These are phyloP conservation scores for Russula dissimulans DNA, from an alignment of 768 basidiomycete genomes.

Conservation along the genomic window DNA sequence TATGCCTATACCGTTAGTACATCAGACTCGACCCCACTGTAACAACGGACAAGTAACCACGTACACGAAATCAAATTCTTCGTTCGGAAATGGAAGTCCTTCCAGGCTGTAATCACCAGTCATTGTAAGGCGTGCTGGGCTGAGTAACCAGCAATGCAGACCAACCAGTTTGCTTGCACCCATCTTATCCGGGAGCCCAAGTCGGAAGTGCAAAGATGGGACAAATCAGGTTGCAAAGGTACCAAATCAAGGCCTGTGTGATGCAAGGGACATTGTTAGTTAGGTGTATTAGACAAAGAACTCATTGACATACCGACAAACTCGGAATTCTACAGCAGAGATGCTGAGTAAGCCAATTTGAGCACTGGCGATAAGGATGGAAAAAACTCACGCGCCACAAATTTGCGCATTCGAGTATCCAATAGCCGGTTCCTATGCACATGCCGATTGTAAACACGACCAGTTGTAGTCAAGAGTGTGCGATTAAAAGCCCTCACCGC, in stretches of 20 bases:
- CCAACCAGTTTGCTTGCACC: slow-evolving; percentile 68
- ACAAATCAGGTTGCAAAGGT: slow-evolving; percentile 61
- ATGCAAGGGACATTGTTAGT: neutral
- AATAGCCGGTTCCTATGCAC: slow-evolving; percentile 54
- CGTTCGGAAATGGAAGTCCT: slow-evolving; percentile 56
- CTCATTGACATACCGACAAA: slow-evolving; percentile 47
- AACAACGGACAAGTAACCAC: slow-evolving; percentile 21
- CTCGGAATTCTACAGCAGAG: slow-evolving; percentile 36
- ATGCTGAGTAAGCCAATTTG: neutral
- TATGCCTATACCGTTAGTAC: slow-evolving; percentile 38
- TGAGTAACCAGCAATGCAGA: slow-evolving; percentile 13
- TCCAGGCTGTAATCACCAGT: slow-evolving; percentile 41
- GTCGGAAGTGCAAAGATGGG: slow-evolving; percentile 46
- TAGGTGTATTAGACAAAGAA: neutral
- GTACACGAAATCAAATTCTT: slow-evolving; percentile 73
- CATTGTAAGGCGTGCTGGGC: neutral
- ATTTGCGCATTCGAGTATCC: slow-evolving; percentile 58
- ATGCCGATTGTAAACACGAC: neutral
- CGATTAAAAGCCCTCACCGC: slow-evolving; percentile 36
- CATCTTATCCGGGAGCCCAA: slow-evolving; percentile 56
- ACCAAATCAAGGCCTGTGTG: slow-evolving; percentile 56
- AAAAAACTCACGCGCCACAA: slow-evolving; percentile 44
- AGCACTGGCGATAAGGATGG: neutral
- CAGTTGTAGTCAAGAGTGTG: slow-evolving; percentile 7
- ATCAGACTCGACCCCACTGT: neutral